Conservation (phyloP, 768 basidiomycete genomes). For the Rhizopogon rudus region DNA sequence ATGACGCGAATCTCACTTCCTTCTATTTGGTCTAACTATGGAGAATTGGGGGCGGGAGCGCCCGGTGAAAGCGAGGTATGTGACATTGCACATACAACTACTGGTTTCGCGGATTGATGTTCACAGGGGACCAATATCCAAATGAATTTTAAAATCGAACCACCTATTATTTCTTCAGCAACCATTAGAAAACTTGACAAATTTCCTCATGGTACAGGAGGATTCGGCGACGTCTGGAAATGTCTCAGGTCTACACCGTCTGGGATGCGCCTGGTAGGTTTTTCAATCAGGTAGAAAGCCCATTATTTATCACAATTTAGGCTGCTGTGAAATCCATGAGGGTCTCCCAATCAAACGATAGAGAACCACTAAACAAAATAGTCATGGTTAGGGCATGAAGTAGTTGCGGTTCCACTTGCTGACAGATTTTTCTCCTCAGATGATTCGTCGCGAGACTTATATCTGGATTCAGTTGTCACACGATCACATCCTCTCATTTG, state of each 20-base stretch:
- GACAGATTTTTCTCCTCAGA: conserved; percentile 10
- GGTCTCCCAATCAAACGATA: not conserved
- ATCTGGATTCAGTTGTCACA: conserved; percentile 19
- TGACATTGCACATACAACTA: no score
- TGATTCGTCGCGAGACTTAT: conserved; percentile 24
- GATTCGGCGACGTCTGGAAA: conserved; percentile 4
- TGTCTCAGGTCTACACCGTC: not conserved
- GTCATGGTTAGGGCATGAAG: not conserved
- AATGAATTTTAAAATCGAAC: not conserved
- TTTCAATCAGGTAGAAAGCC: no score
- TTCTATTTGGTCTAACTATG: no score
- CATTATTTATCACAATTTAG: no score
- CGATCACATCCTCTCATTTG: conserved; percentile 19
- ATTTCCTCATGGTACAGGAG: not conserved
- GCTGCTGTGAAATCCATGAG: no score
- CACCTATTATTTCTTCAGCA: not conserved
- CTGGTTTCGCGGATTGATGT: no score
- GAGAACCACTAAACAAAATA: not conserved
- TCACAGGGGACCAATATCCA: not conserved
- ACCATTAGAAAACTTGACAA: not conserved
- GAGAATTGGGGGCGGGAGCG: no score
- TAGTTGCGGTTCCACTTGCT: not conserved
- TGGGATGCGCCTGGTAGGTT: no score
- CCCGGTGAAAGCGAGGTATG: no score
- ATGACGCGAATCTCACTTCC: no score